Conservation (phyloP, 192 early-diverging fungal genomes). For the Oehlia diaphana region DNA sequence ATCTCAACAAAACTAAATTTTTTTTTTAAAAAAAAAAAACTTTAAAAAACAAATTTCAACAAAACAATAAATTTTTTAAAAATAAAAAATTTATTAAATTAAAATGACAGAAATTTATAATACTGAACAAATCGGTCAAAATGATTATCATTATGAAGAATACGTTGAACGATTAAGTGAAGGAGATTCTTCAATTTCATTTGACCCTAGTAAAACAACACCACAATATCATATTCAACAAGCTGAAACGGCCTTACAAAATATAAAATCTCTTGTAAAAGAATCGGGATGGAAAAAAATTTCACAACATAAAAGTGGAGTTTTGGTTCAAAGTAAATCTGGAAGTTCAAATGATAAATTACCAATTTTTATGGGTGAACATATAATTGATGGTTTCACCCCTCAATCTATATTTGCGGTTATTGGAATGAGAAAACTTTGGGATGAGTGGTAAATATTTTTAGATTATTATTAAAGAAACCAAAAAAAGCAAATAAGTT, state of each 20-base stretch:
- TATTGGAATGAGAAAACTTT: conserved; percentile 54
- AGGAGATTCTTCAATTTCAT: background rate
- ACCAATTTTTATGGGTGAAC: conserved; percentile 58
- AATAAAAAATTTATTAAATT: too few relatives aligned
- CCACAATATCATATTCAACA: conserved; percentile 47
- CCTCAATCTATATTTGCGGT: conserved; percentile 58
- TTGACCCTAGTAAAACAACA: background rate
- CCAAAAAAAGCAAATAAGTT: too few relatives aligned
- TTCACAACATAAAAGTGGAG: conserved; percentile 56
- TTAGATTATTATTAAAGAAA: too few relatives aligned
- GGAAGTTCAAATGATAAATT: conserved; percentile 46
- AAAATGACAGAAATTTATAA: background rate
- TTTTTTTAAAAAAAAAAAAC: too few relatives aligned
- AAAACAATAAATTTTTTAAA: too few relatives aligned
- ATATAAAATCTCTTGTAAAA: conserved; percentile 45
- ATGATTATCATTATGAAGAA: background rate
- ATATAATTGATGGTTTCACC: conserved; percentile 49
- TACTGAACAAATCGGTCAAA: background rate
- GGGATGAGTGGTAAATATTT: conserved; percentile 49
- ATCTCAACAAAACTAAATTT: too few relatives aligned
- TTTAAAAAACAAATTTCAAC: background rate
- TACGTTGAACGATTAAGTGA: background rate
- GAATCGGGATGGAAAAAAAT: conserved; percentile 55
- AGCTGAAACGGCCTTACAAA: conserved; percentile 48
- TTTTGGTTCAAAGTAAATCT: conserved; percentile 50